Evolutionary conservation across 108 stramenopile species (phyloP), one percentile per base, ranked within the genome.

Genomic region (Mediolabrus comicus): DNA sequence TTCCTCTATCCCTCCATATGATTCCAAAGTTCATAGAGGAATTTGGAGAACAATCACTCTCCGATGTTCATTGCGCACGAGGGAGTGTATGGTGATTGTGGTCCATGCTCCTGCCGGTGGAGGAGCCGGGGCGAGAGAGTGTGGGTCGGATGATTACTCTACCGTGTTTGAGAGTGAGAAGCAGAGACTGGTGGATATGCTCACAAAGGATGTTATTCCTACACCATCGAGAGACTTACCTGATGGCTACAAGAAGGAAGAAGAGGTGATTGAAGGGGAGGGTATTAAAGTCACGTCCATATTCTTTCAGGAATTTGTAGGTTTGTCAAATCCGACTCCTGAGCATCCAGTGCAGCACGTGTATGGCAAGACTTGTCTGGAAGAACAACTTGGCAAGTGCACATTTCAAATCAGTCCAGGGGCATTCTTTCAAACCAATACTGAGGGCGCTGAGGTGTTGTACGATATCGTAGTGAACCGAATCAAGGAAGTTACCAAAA

Each of bases 381-480:
- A 80, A 57, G 95, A 98, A 59, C 66, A 59, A 38, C 75, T 98
- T 11, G 79, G 89, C 12, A 84, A 87, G 30, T 88, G 91, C 62
- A 83, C 69, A 11, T 98, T 96, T 69, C 87, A 87, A 68, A 92
- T 98, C n/a, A 92, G 90, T 22, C 94, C 95, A 3, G 85, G 87
- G 26, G 95, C 97, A 12, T 98, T 98, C 83, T 98, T 98, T 72
- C 97, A 98, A 72, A 94, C 95, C 0, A 98, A 95, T 41, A 95
- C 95, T 4, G 76, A 69, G 31, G 89, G 91, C 28, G 95, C 96
- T 0, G 95, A 96, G 57, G 67, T 84, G 12, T 83, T 98, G 7
- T 98, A 96, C 77, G 64, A 74, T 27, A 80, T 87, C 62, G 90
- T 94, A 3, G 83, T 92, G 30, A 90, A 96, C 27, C 64, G 69